These are phyloP conservation scores for Buxus sempervirens DNA, from an alignment of 164 flowering plant species.

Conservation along the genomic window DNA sequence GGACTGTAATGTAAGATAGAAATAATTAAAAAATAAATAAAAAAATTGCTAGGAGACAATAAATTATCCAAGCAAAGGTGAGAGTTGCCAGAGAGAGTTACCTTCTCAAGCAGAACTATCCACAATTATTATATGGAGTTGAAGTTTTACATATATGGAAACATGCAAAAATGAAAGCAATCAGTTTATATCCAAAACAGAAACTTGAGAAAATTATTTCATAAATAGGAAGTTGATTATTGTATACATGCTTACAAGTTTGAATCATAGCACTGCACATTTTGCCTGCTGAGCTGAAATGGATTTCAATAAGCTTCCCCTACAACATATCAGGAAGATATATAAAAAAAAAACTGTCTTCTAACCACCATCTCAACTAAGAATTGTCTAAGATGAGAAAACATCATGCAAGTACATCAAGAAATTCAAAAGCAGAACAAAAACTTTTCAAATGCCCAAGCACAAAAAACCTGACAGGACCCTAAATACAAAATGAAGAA, in stretches of 20 bases:
- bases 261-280: constrained; percentile 82
- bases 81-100: constrained; percentile 17
- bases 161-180: constrained; percentile 8
- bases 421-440: background rate
- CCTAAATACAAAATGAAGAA: background rate
- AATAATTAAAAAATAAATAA: too few relatives aligned
- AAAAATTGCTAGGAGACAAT: constrained; percentile 24
- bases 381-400: too few relatives aligned
- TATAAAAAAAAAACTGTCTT: background rate
- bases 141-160: constrained; percentile 2
- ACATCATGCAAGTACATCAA: background rate
- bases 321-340: constrained; percentile 21
- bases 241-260: constrained; percentile 60
- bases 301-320: constrained; percentile 91
- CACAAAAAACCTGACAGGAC: background rate
- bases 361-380: background rate
- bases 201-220: background rate
- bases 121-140: constrained; percentile 1
- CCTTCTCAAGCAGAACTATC: constrained; percentile 90
- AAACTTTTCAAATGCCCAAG: background rate
- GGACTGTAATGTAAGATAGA: constrained; percentile 47
- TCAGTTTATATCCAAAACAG: constrained; percentile 3
- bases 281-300: constrained; percentile 63
- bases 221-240: background rate
- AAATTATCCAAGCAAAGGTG: constrained; percentile 1